A percentile compares a stretch with the other conserved stretches of the same genome.
Evolutionary conservation across 2,329 filamentous ascomycete species (phyloP).

Genomic region (Pleochaeta shiraiana): DNA sequence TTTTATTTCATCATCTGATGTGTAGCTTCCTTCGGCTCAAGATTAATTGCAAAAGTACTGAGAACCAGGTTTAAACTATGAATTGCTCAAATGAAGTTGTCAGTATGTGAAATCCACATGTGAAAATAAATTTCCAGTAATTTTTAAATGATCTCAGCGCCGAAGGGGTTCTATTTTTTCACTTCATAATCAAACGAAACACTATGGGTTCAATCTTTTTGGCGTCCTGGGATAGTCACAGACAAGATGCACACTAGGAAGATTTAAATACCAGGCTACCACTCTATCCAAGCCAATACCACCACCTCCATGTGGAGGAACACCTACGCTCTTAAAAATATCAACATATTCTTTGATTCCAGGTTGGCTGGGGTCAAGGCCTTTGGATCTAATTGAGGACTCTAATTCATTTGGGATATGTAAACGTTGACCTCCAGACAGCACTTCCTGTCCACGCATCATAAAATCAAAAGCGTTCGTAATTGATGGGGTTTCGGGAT

Average conservation of each 20-base stretch:
- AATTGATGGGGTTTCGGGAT: conserved; percentile 40
- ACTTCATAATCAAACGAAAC: no score
- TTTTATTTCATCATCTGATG: no score
- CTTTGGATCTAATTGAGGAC: conserved; percentile 54
- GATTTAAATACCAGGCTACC: conserved; percentile 39
- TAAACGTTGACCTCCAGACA: conserved; percentile 82
- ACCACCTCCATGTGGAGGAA: conserved; percentile 77
- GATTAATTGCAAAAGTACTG: no score
- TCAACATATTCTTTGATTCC: conserved; percentile 84
- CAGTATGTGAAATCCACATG: no score
- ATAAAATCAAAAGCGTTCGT: conserved; percentile 65
- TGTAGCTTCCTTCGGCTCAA: no score
- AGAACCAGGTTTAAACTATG: no score
- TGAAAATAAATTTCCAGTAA: no score
- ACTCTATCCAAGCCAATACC: conserved; percentile 82
- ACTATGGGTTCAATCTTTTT: conserved; percentile 34
- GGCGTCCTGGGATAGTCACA: conserved; percentile 37
- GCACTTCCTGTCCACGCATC: conserved; percentile 78
- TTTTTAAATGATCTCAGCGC: no score
- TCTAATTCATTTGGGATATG: conserved; percentile 58
- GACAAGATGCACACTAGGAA: conserved; percentile 36
- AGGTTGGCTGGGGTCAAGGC: conserved; percentile 50
- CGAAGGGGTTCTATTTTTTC: no score
- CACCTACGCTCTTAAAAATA: conserved; percentile 58
- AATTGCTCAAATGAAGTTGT: no score